These are phyloP conservation scores for Syzygium malaccense DNA, from an alignment of 441 rosid genomes.

Conservation along the genomic window DNA sequence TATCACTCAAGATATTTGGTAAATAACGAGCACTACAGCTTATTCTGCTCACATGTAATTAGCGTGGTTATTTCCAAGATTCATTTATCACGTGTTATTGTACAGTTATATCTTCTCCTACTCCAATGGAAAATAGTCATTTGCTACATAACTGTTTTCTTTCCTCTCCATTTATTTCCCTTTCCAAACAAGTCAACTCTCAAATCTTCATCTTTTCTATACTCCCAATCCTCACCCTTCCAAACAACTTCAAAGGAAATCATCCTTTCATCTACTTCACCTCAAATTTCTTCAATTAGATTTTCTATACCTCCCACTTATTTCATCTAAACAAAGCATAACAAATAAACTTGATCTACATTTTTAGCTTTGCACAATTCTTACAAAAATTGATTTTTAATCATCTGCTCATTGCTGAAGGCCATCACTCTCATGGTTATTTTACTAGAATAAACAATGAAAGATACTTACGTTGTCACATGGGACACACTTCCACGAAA, in stretches of 20 bases:
- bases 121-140: neutral
- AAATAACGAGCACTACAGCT: neutral
- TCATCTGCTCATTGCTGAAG: neutral
- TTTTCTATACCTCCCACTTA: neutral
- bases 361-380: neutral
- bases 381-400: neutral
- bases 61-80: neutral
- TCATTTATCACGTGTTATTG: neutral
- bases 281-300: neutral
- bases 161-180: neutral
- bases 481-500: conserved; percentile 97
- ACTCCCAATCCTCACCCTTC: neutral
- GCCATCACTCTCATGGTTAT: neutral
- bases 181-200: neutral
- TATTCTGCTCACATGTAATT: neutral
- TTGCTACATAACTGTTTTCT: neutral
- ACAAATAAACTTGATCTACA: neutral
- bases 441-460: neutral
- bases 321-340: neutral
- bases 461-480: conserved; percentile 84
- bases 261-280: neutral
- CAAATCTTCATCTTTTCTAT: neutral
- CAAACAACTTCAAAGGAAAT: neutral
- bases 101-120: too few species aligned
- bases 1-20: neutral